phyloP scores from a whole-genome alignment of 441 rosid genomes.

The Eruca vesicaria region DNA sequence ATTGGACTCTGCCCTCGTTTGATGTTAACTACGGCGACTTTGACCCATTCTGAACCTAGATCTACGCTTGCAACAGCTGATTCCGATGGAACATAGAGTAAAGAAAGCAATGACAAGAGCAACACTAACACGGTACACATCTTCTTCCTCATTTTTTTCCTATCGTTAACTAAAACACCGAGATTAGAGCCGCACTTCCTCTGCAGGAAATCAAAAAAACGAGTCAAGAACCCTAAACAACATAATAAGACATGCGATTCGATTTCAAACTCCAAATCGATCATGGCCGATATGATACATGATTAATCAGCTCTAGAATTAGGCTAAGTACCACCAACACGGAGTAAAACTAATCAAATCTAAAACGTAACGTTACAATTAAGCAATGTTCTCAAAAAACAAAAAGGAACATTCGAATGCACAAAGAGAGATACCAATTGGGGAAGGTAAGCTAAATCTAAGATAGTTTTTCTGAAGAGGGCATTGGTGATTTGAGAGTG shows the following conservation, averaged over 20 bases:
- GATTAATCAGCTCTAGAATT: slow-evolving; percentile 16
- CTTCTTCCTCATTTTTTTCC: slow-evolving; percentile 37
- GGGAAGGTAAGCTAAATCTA: background rate
- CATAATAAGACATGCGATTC: background rate
- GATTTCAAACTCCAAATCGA: slow-evolving; percentile 11
- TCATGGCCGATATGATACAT: slow-evolving; percentile 10
- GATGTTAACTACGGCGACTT: slow-evolving; percentile 87
- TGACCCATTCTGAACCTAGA: slow-evolving; percentile 98
- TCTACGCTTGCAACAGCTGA: slow-evolving; percentile 91
- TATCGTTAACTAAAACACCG: slow-evolving; percentile 20
- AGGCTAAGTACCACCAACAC: background rate
- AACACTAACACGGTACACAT: slow-evolving; percentile 40
- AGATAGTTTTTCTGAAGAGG: background rate
- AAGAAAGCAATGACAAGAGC: slow-evolving; percentile 39
- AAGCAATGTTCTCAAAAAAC: slow-evolving; percentile 15
- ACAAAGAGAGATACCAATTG: background rate
- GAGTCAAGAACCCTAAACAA: slow-evolving; percentile 4
- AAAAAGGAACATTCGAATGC: background rate
- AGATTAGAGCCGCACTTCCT: slow-evolving; percentile 4
- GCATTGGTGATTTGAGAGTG: background rate
- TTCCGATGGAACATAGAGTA: slow-evolving; percentile 44
- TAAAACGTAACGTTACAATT: background rate
- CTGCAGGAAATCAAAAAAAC: background rate
- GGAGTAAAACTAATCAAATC: slow-evolving; percentile 7
- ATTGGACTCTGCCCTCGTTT: slow-evolving; percentile 89